Base-by-base conservation (phyloP, 192 early-diverging fungal genomes). In the Umbelopsis sp. region DNA sequence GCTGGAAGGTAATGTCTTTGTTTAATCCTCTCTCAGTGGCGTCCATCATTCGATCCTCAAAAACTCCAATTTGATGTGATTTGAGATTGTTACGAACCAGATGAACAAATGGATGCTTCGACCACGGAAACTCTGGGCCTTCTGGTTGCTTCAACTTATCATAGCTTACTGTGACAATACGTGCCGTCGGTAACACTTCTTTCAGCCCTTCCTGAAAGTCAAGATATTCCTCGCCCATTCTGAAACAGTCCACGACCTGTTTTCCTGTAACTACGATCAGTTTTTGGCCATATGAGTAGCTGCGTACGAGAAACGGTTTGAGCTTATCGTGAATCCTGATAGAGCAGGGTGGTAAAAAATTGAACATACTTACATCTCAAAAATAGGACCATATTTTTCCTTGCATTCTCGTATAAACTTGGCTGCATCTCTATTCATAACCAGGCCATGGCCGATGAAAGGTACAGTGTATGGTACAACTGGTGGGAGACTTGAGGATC, bases 391-490 rank as follows among this genome's bases (percentile, higher is more conserved):
- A 56, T 71, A 74, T 0, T 51, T 43, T 0, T 65, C 68, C 45
- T 36, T 65, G 20, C 56, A 68, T n/a, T 71, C 24, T 11, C 34
- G 29, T 0, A 78, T 68, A 43, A 78, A 74, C 22, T 54, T 56
- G 38, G 1, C 24, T 14, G 72, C 68, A n/a, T 74, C 38, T 38
- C 32, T 70, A 14, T 11, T 20, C 10, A 70, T 45, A 10, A 36
- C 47, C 5, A 67, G 50, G 14, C 50, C 38, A 34, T 71, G 34
- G 25, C 77, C 77, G 29, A 78, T 52, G 4, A 74, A 20, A n/a
- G 77, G 72, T n/a, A 78, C 20, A n/a, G 31, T 29, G 31, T 62
- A 62, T 62, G 56, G 56, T 20, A 62, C 56, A 1, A 62, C 29
- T 14, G 56, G 56, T 34, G 31, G 29, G 7, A 5, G 20, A 20